A percentile compares a stretch with the other conserved stretches of the same genome.
Evolutionary conservation across 345 rosid species (phyloP).

Genomic region (Eucalyptus pumila): DNA sequence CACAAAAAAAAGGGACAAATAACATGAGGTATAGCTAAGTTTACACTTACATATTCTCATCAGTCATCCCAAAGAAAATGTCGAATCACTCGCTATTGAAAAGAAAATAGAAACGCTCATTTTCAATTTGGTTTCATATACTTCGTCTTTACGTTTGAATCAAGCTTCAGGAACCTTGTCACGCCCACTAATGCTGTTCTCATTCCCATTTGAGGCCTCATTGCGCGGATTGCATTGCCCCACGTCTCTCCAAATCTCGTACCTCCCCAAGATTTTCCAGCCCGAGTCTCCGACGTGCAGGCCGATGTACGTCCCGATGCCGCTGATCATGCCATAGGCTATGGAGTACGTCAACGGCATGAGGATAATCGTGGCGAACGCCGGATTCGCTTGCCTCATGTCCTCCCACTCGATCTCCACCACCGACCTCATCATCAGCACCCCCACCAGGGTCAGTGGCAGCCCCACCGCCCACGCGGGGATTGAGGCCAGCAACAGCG

Average conservation of each 20-base stretch:
- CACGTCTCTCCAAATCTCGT: constrained; percentile 9
- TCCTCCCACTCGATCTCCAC: constrained; percentile 74
- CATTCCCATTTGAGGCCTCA: neutral
- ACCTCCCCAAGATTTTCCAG: constrained; percentile 10
- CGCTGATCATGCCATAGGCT: constrained; percentile 73
- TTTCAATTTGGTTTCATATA: neutral
- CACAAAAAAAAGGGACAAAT: neutral
- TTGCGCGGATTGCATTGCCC: neutral
- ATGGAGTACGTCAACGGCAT: constrained; percentile 82
- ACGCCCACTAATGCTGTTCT: neutral
- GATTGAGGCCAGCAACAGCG: constrained; percentile 67
- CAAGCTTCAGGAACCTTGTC: neutral
- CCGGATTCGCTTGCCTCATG: constrained; percentile 80
- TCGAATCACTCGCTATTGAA: neutral
- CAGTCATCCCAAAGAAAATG: neutral
- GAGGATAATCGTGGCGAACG: constrained; percentile 57
- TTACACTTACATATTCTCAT: neutral
- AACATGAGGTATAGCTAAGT: neutral
- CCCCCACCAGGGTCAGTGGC: constrained; percentile 71
- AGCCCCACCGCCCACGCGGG: constrained; percentile 92
- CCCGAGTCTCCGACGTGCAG: constrained; percentile 62
- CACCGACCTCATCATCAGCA: constrained; percentile 85
- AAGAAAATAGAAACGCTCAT: neutral
- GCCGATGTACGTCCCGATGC: constrained; percentile 63
- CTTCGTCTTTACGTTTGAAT: neutral